These are phyloP conservation scores for Mycena leptocephala DNA, from an alignment of 768 basidiomycete genomes.

Conservation along the genomic window DNA sequence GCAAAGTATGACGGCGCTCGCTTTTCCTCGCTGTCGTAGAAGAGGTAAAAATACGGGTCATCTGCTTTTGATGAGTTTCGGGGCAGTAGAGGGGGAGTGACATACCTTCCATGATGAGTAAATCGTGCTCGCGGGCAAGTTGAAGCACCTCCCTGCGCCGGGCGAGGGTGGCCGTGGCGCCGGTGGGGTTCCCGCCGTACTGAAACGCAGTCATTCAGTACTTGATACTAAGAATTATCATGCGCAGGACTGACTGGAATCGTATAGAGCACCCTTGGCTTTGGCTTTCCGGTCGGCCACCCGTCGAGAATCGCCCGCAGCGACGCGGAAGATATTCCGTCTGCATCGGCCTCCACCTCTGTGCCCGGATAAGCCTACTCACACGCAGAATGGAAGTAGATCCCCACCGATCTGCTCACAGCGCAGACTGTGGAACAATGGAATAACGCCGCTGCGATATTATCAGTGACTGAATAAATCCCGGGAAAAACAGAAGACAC, in stretches of 20 bases:
- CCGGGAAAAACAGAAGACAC: conserved; percentile 38
- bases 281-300: conserved; percentile 82
- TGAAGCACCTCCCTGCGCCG: conserved; percentile 81
- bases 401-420: conserved; percentile 73
- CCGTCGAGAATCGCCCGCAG: conserved; percentile 77
- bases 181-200: conserved; percentile 93
- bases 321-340: conserved; percentile 75
- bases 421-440: conserved; percentile 70
- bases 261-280: conserved; percentile 87
- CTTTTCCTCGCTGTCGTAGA: conserved; percentile 71
- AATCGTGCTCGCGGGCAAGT: conserved; percentile 80
- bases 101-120: conserved; percentile 90
- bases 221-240: not conserved
- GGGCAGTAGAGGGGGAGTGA: conserved; percentile 4
- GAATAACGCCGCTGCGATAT: conserved; percentile 72
- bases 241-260: conserved; percentile 70
- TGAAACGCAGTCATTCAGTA: conserved; percentile 42
- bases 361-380: conserved; percentile 5
- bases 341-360: conserved; percentile 86
- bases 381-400: not conserved
- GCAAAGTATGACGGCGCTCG: conserved; percentile 87
- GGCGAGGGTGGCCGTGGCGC: conserved; percentile 80
- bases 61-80: conserved; percentile 58
- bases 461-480: conserved; percentile 15
- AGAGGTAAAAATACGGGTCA: conserved; percentile 86